These are phyloP conservation scores for Harringtonia aguacate DNA, from an alignment of 2,329 filamentous ascomycete species.

Conservation along the genomic window DNA sequence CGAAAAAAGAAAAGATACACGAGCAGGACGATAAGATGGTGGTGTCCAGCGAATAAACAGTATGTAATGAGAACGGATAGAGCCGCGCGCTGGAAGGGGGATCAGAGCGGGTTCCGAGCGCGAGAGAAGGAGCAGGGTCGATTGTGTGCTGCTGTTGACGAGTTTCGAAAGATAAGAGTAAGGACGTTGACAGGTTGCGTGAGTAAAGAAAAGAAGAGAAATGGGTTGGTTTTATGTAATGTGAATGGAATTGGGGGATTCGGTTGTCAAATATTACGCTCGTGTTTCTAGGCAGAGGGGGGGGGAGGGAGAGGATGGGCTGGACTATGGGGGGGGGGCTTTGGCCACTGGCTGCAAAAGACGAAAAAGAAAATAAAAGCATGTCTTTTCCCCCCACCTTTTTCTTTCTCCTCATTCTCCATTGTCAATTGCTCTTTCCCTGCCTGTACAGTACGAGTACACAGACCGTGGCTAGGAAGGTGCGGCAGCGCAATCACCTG, in stretches of 20 bases:
- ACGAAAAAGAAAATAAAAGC: too few relatives aligned
- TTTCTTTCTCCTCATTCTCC: background rate
- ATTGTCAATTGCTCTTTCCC: constrained; percentile 2
- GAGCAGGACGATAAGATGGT: constrained; percentile 1
- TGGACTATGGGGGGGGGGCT: background rate
- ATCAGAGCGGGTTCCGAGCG: constrained; percentile 20
- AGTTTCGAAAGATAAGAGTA: constrained; percentile 23
- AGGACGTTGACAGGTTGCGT: constrained; percentile 27
- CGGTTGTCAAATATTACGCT: constrained; percentile 2
- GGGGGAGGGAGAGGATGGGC: constrained; percentile 11
- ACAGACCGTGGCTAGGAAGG: too few relatives aligned
- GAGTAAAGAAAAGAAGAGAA: constrained; percentile 29
- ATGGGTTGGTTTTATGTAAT: constrained; percentile 39
- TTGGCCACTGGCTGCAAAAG: too few relatives aligned
- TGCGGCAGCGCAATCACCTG: too few relatives aligned
- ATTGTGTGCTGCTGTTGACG: constrained; percentile 9
- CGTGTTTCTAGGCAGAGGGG: too few relatives aligned
- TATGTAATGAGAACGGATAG: constrained; percentile 9
- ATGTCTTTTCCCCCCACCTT: background rate
- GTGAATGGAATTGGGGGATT: constrained; percentile 22
- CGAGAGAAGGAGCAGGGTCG: background rate
- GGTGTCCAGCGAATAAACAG: constrained; percentile 5
- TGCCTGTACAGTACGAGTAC: too few relatives aligned
- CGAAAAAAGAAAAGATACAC: constrained; percentile 1
- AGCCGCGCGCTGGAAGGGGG: constrained; percentile 7